Evolutionary conservation across 148 eudicot species (phyloP).

Genomic region (Simmondsia chinensis): DNA sequence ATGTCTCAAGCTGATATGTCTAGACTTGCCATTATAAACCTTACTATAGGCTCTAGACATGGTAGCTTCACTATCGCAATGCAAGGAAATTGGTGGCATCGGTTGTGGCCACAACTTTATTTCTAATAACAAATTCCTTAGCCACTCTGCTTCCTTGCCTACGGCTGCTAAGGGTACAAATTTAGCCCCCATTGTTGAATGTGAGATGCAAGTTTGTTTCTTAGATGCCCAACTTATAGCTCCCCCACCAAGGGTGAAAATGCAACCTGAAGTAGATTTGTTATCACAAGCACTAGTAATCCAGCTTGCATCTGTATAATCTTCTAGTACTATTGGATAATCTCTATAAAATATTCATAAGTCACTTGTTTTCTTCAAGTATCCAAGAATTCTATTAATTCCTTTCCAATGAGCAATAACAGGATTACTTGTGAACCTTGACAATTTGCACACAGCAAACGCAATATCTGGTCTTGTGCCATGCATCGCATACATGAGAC

Average conservation of each 20-base stretch:
- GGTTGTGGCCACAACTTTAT: too few relatives aligned
- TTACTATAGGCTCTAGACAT: too few relatives aligned
- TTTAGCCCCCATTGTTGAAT: too few relatives aligned
- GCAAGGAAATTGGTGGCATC: slow-evolving; percentile 1
- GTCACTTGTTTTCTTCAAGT: not conserved
- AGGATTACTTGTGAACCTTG: not conserved
- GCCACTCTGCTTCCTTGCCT: too few relatives aligned
- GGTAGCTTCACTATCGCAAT: not conserved
- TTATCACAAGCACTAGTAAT: not conserved
- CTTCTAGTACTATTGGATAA: slow-evolving; percentile 1
- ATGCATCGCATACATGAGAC: slow-evolving; percentile 8
- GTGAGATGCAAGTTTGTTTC: too few relatives aligned
- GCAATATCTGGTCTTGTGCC: slow-evolving; percentile 6
- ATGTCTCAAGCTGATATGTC: too few relatives aligned
- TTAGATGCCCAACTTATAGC: too few relatives aligned
- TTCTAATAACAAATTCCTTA: too few relatives aligned
- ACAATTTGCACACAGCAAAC: slow-evolving; percentile 5
- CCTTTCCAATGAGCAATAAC: not conserved
- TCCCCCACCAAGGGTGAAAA: not conserved
- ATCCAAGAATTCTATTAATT: not conserved
- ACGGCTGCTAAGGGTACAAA: too few relatives aligned
- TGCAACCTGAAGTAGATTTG: not conserved
- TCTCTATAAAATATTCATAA: not conserved
- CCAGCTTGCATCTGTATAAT: slow-evolving; percentile 5
- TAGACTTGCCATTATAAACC: too few relatives aligned